These are phyloP conservation scores for Globisporangium nagaii DNA, from an alignment of 352 stramenopile species.

Conservation along the genomic window DNA sequence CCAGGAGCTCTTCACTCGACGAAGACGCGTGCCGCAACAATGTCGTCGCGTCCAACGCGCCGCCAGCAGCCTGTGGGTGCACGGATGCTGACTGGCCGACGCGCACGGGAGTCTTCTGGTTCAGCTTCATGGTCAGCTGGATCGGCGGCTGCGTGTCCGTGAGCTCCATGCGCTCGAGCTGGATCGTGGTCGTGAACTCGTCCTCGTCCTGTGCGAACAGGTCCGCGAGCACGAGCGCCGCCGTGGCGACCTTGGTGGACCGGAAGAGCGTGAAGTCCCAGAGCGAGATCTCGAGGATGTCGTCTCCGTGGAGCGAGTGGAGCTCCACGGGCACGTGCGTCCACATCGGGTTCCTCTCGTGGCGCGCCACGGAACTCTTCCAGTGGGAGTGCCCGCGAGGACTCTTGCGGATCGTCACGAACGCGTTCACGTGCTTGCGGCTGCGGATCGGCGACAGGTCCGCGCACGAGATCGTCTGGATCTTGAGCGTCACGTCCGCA, in stretches of 20 bases:
- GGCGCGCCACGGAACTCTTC: slow-evolving; percentile 42
- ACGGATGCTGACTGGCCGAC: too few species aligned
- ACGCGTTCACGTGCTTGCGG: slow-evolving; percentile 54
- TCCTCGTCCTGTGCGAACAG: slow-evolving; percentile 27
- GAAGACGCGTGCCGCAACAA: background rate
- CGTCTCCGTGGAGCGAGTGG: slow-evolving; percentile 20
- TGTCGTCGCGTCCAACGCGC: background rate
- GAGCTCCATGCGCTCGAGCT: slow-evolving; percentile 41
- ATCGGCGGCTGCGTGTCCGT: slow-evolving; percentile 19
- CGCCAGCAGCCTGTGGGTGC: too few species aligned
- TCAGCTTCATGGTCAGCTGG: slow-evolving; percentile 23
- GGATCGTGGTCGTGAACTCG: slow-evolving; percentile 33
- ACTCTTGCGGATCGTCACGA: slow-evolving; percentile 32
- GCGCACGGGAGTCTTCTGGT: slow-evolving; percentile 6
- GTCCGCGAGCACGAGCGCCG: slow-evolving; percentile 35
- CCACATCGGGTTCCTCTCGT: slow-evolving; percentile 38
- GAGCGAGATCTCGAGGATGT: slow-evolving; percentile 53
- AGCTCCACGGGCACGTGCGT: slow-evolving; percentile 33
- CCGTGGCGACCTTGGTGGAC: slow-evolving; percentile 47
- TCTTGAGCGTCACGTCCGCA: slow-evolving; percentile 21
- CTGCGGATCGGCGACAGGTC: slow-evolving; percentile 42
- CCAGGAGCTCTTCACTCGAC: background rate
- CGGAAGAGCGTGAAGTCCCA: slow-evolving; percentile 66
- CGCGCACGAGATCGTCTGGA: slow-evolving; percentile 35
- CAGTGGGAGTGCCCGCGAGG: slow-evolving; percentile 20